Evolutionary conservation across 345 rosid species (phyloP).

Genomic region (Punica granatum): DNA sequence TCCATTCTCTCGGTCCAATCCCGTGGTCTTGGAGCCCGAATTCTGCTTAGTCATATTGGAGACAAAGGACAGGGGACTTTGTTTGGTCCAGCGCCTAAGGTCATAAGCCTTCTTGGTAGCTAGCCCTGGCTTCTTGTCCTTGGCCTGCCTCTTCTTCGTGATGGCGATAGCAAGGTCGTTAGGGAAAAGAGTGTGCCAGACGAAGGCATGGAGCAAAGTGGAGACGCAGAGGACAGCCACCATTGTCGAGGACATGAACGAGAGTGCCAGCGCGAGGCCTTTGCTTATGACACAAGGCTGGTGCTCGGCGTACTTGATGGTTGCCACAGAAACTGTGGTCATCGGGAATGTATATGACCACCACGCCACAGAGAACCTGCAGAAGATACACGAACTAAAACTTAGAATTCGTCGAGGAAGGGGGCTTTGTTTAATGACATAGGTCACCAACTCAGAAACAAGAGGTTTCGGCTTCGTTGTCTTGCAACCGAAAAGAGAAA

Average conservation of each 20-base stretch:
- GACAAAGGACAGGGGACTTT: constrained; percentile 20
- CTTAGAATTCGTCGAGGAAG: too few species aligned
- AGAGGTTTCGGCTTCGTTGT: too few species aligned
- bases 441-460: too few species aligned
- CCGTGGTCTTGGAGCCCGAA: neutral
- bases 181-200: constrained; percentile 68
- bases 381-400: neutral
- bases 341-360: constrained; percentile 97
- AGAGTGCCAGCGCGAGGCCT: constrained; percentile 60
- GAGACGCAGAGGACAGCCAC: constrained; percentile 54
- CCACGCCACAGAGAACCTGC: constrained; percentile 92
- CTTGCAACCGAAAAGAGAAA: too few species aligned
- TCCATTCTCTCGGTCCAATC: neutral
- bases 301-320: constrained; percentile 78
- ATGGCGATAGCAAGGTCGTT: constrained; percentile 90
- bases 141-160: constrained; percentile 52
- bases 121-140: constrained; percentile 51
- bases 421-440: too few species aligned
- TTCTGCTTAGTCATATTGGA: constrained; percentile 5
- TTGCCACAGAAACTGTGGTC: constrained; percentile 88
- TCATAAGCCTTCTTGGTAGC: constrained; percentile 37
- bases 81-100: constrained; percentile 65
- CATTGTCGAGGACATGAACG: constrained; percentile 77
- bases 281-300: constrained; percentile 55
- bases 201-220: constrained; percentile 72